Percentiles rank a stretch among this genome's conserved stretches.
Evolutionary conservation across 2,329 filamentous ascomycete species (phyloP).

Genomic region (Aureobasidium mangrovei): DNA sequence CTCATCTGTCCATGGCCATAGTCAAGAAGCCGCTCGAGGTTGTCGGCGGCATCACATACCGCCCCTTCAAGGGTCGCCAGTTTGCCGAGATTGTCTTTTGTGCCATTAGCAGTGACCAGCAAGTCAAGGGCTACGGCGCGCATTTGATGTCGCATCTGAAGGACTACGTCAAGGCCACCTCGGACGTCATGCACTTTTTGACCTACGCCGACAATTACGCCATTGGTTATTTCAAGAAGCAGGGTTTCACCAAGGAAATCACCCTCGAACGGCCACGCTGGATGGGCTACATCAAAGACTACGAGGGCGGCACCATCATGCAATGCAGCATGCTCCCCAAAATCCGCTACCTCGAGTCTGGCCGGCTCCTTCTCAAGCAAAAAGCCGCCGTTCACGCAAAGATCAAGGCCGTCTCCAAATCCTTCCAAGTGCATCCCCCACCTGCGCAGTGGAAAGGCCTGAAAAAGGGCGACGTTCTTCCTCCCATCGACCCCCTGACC

Average conservation of each 20-base stretch:
- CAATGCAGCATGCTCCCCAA: conserved; percentile 96
- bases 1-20: conserved; percentile 92
- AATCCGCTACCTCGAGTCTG: conserved; percentile 86
- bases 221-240: conserved; percentile 98
- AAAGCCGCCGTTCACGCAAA: conserved; percentile 94
- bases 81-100: conserved; percentile 99
- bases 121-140: conserved; percentile 96
- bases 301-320: conserved; percentile 98
- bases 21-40: conserved; percentile 62
- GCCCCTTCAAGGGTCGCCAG: conserved; percentile 80
- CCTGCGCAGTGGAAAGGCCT: conserved; percentile 73
- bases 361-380: conserved; percentile 92
- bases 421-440: conserved; percentile 76
- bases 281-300: conserved; percentile 99
- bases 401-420: conserved; percentile 83
- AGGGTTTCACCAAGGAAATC: conserved; percentile 98
- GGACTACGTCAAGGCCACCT: conserved; percentile 95
- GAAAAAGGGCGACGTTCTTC: conserved; percentile 40
- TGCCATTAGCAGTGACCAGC: conserved; percentile 93
- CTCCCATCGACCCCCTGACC: conserved; percentile 71
- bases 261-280: conserved; percentile 81
- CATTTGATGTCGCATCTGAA: conserved; percentile 98
- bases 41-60: conserved; percentile 82
- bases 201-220: conserved; percentile 99
- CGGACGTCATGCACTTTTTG: conserved; percentile 94